Evolutionary conservation across 129 eudicot species (phyloP), one percentile per base, ranked within the genome.

Genomic region (Centrapalus pauciflorus): DNA sequence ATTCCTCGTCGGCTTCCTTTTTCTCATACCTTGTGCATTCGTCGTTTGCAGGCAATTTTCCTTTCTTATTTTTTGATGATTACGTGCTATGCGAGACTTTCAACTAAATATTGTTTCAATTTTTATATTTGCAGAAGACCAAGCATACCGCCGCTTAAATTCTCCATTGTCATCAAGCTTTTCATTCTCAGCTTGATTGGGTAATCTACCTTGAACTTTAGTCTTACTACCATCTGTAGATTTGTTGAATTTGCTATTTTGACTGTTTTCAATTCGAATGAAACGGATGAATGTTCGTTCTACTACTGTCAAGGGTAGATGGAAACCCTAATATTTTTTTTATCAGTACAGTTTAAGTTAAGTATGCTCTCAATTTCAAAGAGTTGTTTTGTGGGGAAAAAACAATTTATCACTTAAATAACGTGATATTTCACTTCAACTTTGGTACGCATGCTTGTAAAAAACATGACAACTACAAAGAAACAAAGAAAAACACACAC

Each of bases 151-250:
- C 73, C 65, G 8, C 62, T 78, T 25, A 74, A 57, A 2, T 14
- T 59, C 13, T 54, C 65, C 19, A 56, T 74, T 38, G 28, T 70
- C 16, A 54, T 54, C 24, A 74, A 64, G 69, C 38, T 78, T 50
- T 59, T 74, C n/a, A 38, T 78, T 20, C 81, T 82, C 32, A 67
- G 78, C 19, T 12, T 78, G 8, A 50, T 82, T 28, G 79, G 81
- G 83, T 78, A 49, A 28, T 14, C 21, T 11, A 32, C 11, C 19
- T 34, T 72, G 17, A 21, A 26, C 19, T 30, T n/a, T 12, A 9
- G 26, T 63, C 26, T 45, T 16, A n/a, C 8, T 16, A n/a, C 8
- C 13, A 40, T 49, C 9, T 67, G 43, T 27, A 6, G 13, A 49
- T 54, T 23, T 55, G 17, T 27, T 58, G 3, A 10, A 5, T 70